Conservation (phyloP, 352 stramenopile genomes). For the Phytophthora capsici region DNA sequence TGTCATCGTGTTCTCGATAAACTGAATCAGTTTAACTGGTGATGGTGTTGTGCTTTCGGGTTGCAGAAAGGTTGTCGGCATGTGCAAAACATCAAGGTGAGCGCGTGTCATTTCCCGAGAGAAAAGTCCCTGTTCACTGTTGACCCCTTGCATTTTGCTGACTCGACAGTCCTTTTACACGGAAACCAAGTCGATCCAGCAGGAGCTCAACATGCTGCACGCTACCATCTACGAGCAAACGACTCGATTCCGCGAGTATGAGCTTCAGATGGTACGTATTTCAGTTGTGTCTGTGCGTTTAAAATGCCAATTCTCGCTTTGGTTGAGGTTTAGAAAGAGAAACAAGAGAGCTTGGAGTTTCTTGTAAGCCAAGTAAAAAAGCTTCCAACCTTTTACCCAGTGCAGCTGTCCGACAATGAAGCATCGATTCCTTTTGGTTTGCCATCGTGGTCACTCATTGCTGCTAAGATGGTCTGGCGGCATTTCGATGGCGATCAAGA, state of each 20-base stretch:
- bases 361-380: slow-evolving; percentile 42
- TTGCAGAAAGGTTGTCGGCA: slow-evolving; percentile 75
- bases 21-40: background rate
- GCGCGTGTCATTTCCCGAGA: background rate
- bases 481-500: slow-evolving; percentile 45
- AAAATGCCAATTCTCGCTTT: background rate
- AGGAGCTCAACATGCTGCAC: slow-evolving; percentile 66
- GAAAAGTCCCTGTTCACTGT: background rate
- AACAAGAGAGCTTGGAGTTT: slow-evolving; percentile 58
- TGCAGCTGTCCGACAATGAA: background rate
- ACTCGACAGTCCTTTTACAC: slow-evolving; percentile 56
- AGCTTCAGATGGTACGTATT: slow-evolving; percentile 51
- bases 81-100: slow-evolving; percentile 74
- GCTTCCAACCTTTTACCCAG: slow-evolving; percentile 32
- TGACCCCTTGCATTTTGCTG: background rate
- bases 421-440: slow-evolving; percentile 11
- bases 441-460: slow-evolving; percentile 40
- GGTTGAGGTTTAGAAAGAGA: slow-evolving; percentile 51
- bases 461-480: slow-evolving; percentile 49
- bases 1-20: no score
- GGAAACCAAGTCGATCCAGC: slow-evolving; percentile 53
- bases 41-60: slow-evolving; percentile 7
- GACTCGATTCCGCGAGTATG: slow-evolving; percentile 50
- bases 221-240: slow-evolving; percentile 71
- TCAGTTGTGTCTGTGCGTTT: background rate